Evolutionary conservation across 371 early-diverging fungal genomes (phyloP).

Genomic region (Sporodiniella umbellata): DNA sequence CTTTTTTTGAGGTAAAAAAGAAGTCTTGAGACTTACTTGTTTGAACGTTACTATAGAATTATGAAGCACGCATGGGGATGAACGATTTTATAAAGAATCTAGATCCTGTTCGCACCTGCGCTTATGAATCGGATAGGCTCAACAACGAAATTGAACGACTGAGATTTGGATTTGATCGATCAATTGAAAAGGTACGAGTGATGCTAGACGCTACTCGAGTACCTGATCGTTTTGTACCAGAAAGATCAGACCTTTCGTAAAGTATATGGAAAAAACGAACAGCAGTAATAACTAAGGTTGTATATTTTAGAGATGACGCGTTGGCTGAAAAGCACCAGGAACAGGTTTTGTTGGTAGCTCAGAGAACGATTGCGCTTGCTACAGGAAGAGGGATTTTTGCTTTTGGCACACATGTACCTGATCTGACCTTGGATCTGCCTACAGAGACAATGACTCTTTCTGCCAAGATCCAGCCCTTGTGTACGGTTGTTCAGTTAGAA

Average conservation of each 20-base stretch:
- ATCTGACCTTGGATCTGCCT: slow-evolving; percentile 50
- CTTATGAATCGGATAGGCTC: slow-evolving; percentile 22
- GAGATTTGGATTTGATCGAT: slow-evolving; percentile 62
- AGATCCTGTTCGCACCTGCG: not conserved
- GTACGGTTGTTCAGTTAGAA: slow-evolving; percentile 52
- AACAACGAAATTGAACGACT: slow-evolving; percentile 32
- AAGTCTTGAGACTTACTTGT: not conserved
- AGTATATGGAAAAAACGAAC: not conserved
- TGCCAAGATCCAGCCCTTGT: slow-evolving; percentile 63
- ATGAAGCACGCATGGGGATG: slow-evolving; percentile 3
- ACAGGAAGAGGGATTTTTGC: slow-evolving; percentile 68
- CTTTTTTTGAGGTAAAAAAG: slow-evolving; percentile 6
- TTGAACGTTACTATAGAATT: not conserved
- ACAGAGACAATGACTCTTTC: slow-evolving; percentile 55
- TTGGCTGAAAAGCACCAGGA: slow-evolving; percentile 47
- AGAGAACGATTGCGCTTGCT: slow-evolving; percentile 66
- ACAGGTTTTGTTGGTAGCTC: slow-evolving; percentile 45
- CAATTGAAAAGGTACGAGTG: slow-evolving; percentile 59
- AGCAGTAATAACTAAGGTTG: too few species aligned
- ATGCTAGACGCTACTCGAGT: slow-evolving; percentile 50
- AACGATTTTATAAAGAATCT: slow-evolving; percentile 6
- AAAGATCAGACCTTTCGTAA: slow-evolving; percentile 34
- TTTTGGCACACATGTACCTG: slow-evolving; percentile 57
- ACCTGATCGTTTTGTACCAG: slow-evolving; percentile 38
- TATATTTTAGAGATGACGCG: slow-evolving; percentile 51